Evolutionary conservation across 495 filamentous ascomycete species (phyloP).

Genomic region (Coniosporium apollinis): DNA sequence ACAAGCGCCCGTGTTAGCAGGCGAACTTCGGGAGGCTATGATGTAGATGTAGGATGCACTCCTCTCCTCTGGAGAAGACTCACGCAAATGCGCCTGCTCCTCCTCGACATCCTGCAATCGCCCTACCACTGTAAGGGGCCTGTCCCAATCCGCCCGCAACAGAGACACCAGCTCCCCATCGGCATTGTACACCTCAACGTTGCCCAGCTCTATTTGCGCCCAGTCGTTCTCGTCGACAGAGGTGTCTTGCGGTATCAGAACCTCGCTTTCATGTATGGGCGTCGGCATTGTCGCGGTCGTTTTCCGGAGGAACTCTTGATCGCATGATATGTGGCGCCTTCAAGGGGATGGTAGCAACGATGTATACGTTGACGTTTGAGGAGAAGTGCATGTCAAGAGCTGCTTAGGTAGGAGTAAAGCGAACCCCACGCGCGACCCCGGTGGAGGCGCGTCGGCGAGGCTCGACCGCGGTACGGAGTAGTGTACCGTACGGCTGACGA

Average conservation of each 20-base stretch:
- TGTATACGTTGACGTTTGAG: no score
- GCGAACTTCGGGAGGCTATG: slow-evolving; percentile 18
- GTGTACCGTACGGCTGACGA: no score
- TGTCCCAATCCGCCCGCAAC: slow-evolving; percentile 33
- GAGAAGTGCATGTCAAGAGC: no score
- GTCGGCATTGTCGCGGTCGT: no score
- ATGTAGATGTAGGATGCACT: slow-evolving; percentile 1
- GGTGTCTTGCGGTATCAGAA: slow-evolving; percentile 38
- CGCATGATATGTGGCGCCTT: no score
- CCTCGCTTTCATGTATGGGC: slow-evolving; percentile 27
- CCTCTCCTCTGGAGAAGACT: slow-evolving; percentile 1
- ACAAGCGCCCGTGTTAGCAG: slow-evolving; percentile 15
- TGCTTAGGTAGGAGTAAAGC: no score
- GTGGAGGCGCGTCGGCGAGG: no score
- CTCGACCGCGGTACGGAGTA: no score
- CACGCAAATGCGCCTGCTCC: background rate
- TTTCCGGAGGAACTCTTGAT: no score
- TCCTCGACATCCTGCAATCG: slow-evolving; percentile 1
- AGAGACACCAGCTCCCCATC: slow-evolving; percentile 33
- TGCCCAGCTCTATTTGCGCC: slow-evolving; percentile 37
- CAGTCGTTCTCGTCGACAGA: slow-evolving; percentile 43
- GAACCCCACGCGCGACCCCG: no score
- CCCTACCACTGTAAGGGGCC: slow-evolving; percentile 39
- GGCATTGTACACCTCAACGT: slow-evolving; percentile 30
- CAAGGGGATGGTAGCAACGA: no score